Evolutionary conservation across 23 red algal genomes (phyloP), one percentile per base, ranked within the genome.

Genomic region (Gracilaria gracilis): DNA sequence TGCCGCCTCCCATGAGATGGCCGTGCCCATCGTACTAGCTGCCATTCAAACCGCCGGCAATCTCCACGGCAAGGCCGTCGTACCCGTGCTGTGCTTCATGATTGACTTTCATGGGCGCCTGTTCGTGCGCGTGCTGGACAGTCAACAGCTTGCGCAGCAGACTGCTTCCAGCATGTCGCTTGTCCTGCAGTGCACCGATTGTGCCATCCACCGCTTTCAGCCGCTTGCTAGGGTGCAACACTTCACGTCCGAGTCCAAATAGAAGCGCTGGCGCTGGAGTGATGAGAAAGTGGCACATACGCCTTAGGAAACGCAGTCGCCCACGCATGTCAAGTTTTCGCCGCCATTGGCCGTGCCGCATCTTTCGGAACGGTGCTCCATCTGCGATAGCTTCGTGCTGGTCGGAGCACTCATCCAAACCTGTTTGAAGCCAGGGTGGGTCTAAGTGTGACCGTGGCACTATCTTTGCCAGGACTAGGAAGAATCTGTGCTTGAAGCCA

Each of bases 51-150:
- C n/a, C n/a, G n/a, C n/a, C n/a, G n/a, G n/a, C n/a, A n/a, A n/a
- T n/a, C n/a, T n/a, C n/a, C n/a, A n/a, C n/a, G n/a, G n/a, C n/a
- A n/a, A n/a, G n/a, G n/a, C n/a, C n/a, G n/a, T n/a, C n/a, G n/a
- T n/a, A n/a, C n/a, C n/a, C n/a, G n/a, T n/a, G n/a, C n/a, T n/a
- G n/a, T n/a, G n/a, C n/a, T 55, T 94, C 67, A 95, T 75, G 83
- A 95, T 98, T 83, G 97, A 98, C 72, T 95, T 98, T 91, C 96
- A 98, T 69, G 90, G 96, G 34, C 88, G 97, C 57, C 54, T 95
- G 13, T 98, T 98, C 88, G 91, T 98, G 31, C 85, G 89, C 9
- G 90, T 96, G 20, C 23, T 69, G 24, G 90, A 98, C 39, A 70
- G 61, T 20, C 79, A 77, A 54, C 61, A 67, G 12, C 48, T 82